Evolutionary conservation across 2,329 filamentous ascomycete genomes (phyloP).

Genomic region (Neofusicoccum kwambonambiense): DNA sequence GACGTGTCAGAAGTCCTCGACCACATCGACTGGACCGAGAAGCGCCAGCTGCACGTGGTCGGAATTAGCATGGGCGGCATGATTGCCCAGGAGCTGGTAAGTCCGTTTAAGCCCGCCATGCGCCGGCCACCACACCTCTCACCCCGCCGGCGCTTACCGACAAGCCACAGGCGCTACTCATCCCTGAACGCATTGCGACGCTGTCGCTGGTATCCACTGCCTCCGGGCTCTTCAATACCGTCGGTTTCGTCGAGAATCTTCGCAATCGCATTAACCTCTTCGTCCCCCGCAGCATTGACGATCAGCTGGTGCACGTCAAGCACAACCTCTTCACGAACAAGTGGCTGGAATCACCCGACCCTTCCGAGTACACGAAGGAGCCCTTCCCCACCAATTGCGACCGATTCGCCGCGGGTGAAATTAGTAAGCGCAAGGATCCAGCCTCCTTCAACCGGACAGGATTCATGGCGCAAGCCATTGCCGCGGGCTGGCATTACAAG

Average conservation of each 20-base stretch:
- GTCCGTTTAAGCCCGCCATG: conserved; percentile 22
- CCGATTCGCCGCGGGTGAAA: conserved; percentile 76
- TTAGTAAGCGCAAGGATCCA: conserved; percentile 66
- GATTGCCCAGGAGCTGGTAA: conserved; percentile 79
- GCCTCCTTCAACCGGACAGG: conserved; percentile 63
- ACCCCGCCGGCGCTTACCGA: conserved; percentile 20
- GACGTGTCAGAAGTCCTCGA: conserved; percentile 70
- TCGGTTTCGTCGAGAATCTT: conserved; percentile 64
- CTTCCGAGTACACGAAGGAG: conserved; percentile 32
- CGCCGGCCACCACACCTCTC: not conserved
- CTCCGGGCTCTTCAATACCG: conserved; percentile 47
- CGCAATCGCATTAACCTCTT: conserved; percentile 53
- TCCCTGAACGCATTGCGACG: conserved; percentile 50
- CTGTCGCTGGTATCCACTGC: conserved; percentile 52
- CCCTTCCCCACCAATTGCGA: conserved; percentile 74
- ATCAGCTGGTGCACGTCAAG: conserved; percentile 63
- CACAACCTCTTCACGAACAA: conserved; percentile 62
- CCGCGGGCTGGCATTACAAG: conserved; percentile 79
- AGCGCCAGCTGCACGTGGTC: conserved; percentile 63
- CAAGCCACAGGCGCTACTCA: conserved; percentile 34
- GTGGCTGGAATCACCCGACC: conserved; percentile 65
- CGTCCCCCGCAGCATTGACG: conserved; percentile 69
- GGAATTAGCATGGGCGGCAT: conserved; percentile 88
- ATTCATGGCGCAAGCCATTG: conserved; percentile 74
- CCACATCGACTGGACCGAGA: conserved; percentile 66